Conservation (phyloP, 768 basidiomycete genomes). For the Boletus sp. region DNA sequence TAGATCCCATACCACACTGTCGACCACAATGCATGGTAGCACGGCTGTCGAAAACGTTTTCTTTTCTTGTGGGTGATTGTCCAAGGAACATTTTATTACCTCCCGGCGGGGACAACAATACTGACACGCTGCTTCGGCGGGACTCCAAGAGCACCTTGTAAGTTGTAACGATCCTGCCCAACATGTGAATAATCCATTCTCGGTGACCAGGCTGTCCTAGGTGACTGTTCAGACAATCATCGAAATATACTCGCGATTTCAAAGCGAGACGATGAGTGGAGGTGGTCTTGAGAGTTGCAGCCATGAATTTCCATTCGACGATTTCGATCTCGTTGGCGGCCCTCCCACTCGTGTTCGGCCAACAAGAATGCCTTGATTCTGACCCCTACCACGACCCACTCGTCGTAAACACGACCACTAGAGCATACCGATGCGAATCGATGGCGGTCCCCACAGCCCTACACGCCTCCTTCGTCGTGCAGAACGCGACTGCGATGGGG, state of each 20-base stretch:
- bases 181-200: neutral
- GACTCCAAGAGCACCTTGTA: neutral
- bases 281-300: neutral
- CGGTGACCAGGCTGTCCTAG: neutral
- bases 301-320: neutral
- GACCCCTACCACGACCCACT: neutral
- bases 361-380: neutral
- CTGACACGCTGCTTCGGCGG: neutral
- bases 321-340: neutral
- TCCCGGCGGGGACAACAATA: neutral
- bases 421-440: conserved; percentile 5
- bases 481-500: conserved; percentile 2
- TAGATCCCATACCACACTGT: neutral
- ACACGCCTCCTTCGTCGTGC: conserved; percentile 16
- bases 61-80: neutral
- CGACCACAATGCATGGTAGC: neutral
- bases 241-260: neutral
- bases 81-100: neutral
- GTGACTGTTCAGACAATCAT: neutral
- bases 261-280: neutral
- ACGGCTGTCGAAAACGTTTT: neutral
- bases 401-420: conserved; percentile 3
- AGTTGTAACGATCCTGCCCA: neutral
- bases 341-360: neutral
- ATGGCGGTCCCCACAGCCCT: conserved; percentile 6